Conservation (phyloP, 169 alveolate species). For the Besnoitia besnoiti region DNA sequence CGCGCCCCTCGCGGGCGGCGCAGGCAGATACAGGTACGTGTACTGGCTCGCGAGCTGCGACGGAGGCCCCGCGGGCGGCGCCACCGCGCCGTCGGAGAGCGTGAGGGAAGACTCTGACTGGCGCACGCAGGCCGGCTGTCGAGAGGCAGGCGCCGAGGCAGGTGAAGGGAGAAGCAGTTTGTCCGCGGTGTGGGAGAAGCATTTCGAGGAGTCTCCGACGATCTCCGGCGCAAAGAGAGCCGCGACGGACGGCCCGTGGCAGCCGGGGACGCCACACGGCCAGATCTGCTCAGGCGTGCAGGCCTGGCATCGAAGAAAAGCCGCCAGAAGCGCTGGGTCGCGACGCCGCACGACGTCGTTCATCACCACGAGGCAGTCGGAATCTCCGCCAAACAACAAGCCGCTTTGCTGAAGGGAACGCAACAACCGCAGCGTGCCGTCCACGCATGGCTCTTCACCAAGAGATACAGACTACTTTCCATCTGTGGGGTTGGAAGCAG, state of each 20-base stretch:
- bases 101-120: too few relatives aligned
- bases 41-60: not conserved
- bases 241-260: not conserved
- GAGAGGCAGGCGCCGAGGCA: not conserved
- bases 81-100: too few relatives aligned
- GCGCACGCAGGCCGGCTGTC: too few relatives aligned
- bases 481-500: too few relatives aligned
- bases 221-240: not conserved
- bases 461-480: too few relatives aligned
- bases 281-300: slow-evolving; percentile 26
- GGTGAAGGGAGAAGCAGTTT: not conserved
- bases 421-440: too few relatives aligned
- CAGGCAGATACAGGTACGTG: not conserved
- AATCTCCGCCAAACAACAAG: not conserved
- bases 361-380: not conserved
- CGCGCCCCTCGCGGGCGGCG: not conserved
- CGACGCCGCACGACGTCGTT: not conserved
- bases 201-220: not conserved
- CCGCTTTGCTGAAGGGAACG: not conserved
- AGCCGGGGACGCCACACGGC: not conserved
- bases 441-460: too few relatives aligned
- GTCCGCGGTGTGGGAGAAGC: not conserved
- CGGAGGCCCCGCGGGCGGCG: not conserved
- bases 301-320: not conserved
- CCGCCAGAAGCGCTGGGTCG: not conserved